Percentiles rank a stretch among this genome's conserved stretches.
phyloP scores from a whole-genome alignment of 192 early-diverging fungal species.

The Podila minutissima region DNA sequence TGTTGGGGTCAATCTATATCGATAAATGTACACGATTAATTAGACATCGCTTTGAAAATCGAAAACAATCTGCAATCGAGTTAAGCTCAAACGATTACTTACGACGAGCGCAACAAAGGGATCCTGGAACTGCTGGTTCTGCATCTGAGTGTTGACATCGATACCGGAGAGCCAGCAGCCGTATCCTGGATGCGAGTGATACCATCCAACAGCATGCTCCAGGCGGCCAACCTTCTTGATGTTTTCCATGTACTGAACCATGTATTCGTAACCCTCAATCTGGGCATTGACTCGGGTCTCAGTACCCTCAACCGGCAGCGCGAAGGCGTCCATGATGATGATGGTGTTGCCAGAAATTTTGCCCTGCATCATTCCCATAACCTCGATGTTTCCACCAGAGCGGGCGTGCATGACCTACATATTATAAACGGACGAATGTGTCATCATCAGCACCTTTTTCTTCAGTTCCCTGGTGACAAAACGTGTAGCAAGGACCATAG shows the following conservation, averaged over 20 bases:
- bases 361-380: slow-evolving; percentile 99
- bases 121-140: slow-evolving; percentile 95
- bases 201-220: slow-evolving; percentile 98
- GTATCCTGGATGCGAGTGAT: slow-evolving; percentile 99
- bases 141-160: slow-evolving; percentile 95
- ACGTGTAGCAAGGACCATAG: not conserved
- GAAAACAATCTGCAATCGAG: not conserved
- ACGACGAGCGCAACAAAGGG: slow-evolving; percentile 96
- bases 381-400: slow-evolving; percentile 94
- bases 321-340: slow-evolving; percentile 97
- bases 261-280: slow-evolving; percentile 95
- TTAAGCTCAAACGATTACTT: slow-evolving; percentile 16
- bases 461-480: not conserved
- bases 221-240: slow-evolving; percentile 86
- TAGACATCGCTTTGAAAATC: not conserved
- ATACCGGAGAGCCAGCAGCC: slow-evolving; percentile 99
- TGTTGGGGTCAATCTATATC: slow-evolving; percentile 92
- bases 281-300: slow-evolving; percentile 97
- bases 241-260: slow-evolving; percentile 92
- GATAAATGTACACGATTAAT: not conserved
- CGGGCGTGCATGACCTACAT: slow-evolving; percentile 95
- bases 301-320: slow-evolving; percentile 97
- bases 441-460: not conserved
- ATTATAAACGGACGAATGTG: not conserved
- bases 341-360: slow-evolving; percentile 89